These are phyloP conservation scores for Apiospora sp. DNA, from an alignment of 2,329 filamentous ascomycete species.

Conservation along the genomic window DNA sequence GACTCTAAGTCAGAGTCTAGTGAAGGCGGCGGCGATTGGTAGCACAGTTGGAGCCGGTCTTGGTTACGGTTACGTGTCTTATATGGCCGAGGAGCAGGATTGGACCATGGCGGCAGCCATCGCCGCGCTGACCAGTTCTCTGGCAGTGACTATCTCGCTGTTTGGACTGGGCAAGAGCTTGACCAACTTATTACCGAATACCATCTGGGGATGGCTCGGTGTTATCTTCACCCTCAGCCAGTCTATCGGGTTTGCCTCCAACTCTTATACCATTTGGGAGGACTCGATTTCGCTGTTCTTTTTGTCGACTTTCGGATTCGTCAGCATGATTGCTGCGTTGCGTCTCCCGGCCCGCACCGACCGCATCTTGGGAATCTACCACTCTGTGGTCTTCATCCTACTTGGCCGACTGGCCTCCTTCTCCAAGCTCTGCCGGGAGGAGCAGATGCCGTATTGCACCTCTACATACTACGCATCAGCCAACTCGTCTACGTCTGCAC, in stretches of 20 bases:
- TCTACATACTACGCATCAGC: constrained; percentile 96
- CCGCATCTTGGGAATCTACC: constrained; percentile 79
- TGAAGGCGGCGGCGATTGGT: constrained; percentile 47
- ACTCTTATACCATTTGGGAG: constrained; percentile 99
- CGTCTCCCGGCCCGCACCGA: constrained; percentile 73
- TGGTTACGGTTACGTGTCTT: constrained; percentile 42
- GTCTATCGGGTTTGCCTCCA: constrained; percentile 93
- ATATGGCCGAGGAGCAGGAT: constrained; percentile 46
- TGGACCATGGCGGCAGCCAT: constrained; percentile 51
- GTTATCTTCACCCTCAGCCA: constrained; percentile 83
- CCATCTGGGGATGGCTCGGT: constrained; percentile 88
- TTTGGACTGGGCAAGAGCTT: constrained; percentile 54
- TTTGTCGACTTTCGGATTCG: constrained; percentile 83
- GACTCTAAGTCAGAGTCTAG: constrained; percentile 48
- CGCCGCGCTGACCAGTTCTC: constrained; percentile 55
- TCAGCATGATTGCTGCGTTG: constrained; percentile 78
- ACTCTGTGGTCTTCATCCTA: constrained; percentile 83
- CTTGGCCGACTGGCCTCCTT: constrained; percentile 83
- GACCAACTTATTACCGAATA: constrained; percentile 69
- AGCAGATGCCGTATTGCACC: constrained; percentile 96
- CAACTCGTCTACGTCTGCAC: constrained; percentile 89
- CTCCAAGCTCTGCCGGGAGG: constrained; percentile 92
- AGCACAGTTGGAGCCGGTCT: constrained; percentile 44
- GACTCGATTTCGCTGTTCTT: constrained; percentile 94
- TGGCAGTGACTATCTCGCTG: constrained; percentile 51